A percentile compares a stretch with the other conserved stretches of the same genome.
These are phyloP conservation scores for Lyophyllum shimeji DNA, from an alignment of 768 basidiomycete species.

Conservation along the genomic window DNA sequence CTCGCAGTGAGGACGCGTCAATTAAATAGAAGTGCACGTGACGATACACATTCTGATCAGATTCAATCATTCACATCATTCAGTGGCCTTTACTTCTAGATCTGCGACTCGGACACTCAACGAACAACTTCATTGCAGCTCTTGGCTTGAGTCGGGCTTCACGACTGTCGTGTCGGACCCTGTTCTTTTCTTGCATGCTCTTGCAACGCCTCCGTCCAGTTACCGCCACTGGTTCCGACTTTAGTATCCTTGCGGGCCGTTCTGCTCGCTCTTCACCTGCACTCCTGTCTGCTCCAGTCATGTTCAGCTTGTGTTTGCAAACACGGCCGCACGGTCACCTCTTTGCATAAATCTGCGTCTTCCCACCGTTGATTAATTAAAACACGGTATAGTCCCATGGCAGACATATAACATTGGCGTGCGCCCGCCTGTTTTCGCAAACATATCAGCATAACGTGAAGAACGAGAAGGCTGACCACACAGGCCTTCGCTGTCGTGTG, in stretches of 20 bases:
- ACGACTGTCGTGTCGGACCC: too few species aligned
- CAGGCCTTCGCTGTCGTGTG: neutral
- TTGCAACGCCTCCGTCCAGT: too few species aligned
- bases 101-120: too few species aligned
- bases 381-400: neutral
- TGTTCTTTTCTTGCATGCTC: too few species aligned
- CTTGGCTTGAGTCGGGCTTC: too few species aligned
- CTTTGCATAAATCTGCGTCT: neutral
- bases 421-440: neutral
- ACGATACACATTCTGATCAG: neutral
- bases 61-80: too few species aligned
- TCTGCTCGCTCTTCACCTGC: too few species aligned
- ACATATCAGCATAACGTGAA: neutral
- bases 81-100: neutral
- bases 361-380: neutral
- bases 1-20: conserved; percentile 1
- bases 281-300: neutral
- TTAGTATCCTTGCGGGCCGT: too few species aligned
- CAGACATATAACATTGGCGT: neutral
- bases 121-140: too few species aligned
- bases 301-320: neutral
- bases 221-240: too few species aligned
- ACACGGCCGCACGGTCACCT: too few species aligned
- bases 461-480: neutral
- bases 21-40: neutral